phyloP scores from a whole-genome alignment of 176 grass and related monocot genomes.

The Saccharum officinarum region DNA sequence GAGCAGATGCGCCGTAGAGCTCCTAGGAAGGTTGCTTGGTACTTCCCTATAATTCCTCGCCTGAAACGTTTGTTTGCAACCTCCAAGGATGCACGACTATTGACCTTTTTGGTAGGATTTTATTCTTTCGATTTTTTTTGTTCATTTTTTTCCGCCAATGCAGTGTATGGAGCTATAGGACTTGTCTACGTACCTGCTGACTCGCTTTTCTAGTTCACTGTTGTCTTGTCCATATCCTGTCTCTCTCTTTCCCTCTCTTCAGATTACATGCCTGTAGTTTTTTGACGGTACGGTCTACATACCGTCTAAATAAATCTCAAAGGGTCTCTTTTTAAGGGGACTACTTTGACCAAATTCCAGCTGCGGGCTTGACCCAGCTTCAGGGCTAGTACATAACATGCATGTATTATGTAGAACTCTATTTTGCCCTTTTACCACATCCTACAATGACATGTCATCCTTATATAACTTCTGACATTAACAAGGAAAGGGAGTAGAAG shows the following conservation, averaged over 20 bases:
- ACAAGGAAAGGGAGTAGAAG: neutral
- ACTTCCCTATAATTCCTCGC: too few relatives aligned
- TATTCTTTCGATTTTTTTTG: slow-evolving; percentile 11
- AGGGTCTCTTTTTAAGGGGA: neutral
- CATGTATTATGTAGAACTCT: too few relatives aligned
- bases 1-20: too few relatives aligned
- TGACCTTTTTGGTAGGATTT: slow-evolving; percentile 36
- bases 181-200: slow-evolving; percentile 32
- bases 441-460: slow-evolving; percentile 17
- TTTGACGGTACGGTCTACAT: neutral
- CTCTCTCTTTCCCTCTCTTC: neutral
- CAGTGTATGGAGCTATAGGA: slow-evolving; percentile 26
- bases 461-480: slow-evolving; percentile 12
- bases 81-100: too few relatives aligned
- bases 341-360: neutral
- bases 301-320: neutral
- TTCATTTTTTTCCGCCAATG: neutral
- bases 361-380: neutral
- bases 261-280: neutral
- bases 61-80: too few relatives aligned
- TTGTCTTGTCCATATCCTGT: slow-evolving; percentile 45
- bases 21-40: too few relatives aligned
- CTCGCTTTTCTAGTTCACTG: slow-evolving; percentile 52
- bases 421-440: neutral
- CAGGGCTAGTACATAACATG: neutral